Evolutionary conservation across 192 early-diverging fungal genomes (phyloP), one percentile per base, ranked within the genome.

Genomic region (Backusella liffmaniae): DNA sequence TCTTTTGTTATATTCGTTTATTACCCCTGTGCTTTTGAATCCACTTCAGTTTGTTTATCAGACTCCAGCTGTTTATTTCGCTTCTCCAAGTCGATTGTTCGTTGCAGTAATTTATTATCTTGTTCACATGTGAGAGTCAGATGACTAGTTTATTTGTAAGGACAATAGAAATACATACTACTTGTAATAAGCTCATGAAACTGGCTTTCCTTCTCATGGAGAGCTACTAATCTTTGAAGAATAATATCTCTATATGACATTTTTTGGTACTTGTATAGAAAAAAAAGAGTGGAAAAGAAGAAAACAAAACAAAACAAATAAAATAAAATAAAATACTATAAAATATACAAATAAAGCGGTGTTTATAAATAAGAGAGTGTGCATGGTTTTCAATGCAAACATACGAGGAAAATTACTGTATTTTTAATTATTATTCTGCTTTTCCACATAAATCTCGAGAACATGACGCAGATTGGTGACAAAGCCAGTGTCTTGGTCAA

Each of bases 401-500:
- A 32, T 12, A 29, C 37, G 37, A 39, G 9, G 37, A 8, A 10
- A 12, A 39, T 39, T 39, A 39, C 2, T 39, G 3, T 10, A 56
- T 6, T 56, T 32, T 32, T 32, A 32, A 21, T 56, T 56, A 23
- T 36, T 8, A 13, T 67, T n/a, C 46, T 32, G n/a, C 39, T 71
- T 30, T 49, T 81, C 80, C 15, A 83, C 81, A 76, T 72, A 83
- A 7, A 83, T 46, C 35, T 83, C 81, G 9, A 83, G 59, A 13
- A 83, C 77, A 74, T 88, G 86, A 12, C 88, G 76, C 46, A 90
- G 46, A 67, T 90, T 90, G 16, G 85, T 87, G 1, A 87, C 87
- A 75, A 90, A 90, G 59, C 88, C 88, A 9, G 88, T 90, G 69
- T 90, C 88, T 66, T 84, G 83, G 59, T 90, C 88, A 10, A 90